These are phyloP conservation scores for Acanthamoeba culbertsoni DNA, from an alignment of 208 protist species.

Conservation along the genomic window DNA sequence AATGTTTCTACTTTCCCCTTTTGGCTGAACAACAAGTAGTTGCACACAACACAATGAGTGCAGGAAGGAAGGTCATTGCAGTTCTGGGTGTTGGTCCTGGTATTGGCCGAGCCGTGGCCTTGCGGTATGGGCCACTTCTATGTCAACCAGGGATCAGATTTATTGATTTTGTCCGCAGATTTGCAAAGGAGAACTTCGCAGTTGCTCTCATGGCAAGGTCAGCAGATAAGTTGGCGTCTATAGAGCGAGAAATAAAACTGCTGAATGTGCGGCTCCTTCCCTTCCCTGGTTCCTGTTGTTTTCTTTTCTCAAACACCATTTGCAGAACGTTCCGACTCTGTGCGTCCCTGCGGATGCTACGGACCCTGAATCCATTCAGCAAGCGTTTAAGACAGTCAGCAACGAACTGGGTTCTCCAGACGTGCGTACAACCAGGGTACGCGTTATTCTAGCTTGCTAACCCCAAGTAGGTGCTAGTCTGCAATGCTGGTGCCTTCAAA, in stretches of 20 bases:
- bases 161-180: background rate
- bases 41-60: background rate
- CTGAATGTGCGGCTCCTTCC: background rate
- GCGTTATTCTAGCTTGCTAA: no score
- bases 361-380: background rate
- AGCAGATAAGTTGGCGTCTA: conserved; percentile 43
- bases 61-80: conserved; percentile 32
- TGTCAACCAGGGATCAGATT: background rate
- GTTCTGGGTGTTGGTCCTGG: conserved; percentile 66
- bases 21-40: background rate
- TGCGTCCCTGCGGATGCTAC: conserved; percentile 43
- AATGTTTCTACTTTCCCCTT: background rate
- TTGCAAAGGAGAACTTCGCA: conserved; percentile 65
- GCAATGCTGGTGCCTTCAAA: conserved; percentile 67
- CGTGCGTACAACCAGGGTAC: no score
- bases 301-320: background rate
- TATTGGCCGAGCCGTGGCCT: conserved; percentile 43
- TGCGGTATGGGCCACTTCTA: no score
- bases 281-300: background rate
- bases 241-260: conserved; percentile 52
- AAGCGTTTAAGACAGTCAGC: conserved; percentile 60
- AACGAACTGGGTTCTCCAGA: background rate
- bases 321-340: background rate
- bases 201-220: conserved; percentile 56
- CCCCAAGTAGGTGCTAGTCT: no score